phyloP scores from a whole-genome alignment of 2,329 filamentous ascomycete species.

The Fusarium nurragi region DNA sequence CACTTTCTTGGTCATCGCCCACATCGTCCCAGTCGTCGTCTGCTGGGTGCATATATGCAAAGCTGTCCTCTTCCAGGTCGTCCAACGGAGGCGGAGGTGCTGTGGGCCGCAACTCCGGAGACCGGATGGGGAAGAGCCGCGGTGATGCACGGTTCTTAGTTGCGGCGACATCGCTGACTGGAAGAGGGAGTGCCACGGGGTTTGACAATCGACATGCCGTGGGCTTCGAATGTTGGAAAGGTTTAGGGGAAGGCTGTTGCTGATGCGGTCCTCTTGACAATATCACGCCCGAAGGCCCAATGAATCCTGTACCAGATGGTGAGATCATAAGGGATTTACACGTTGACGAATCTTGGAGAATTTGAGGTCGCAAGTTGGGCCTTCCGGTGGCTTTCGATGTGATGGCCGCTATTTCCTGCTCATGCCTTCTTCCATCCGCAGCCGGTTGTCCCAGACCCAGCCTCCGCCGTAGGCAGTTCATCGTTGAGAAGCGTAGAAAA shows the following conservation, averaged over 20 bases:
- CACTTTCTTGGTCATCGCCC: constrained; percentile 58
- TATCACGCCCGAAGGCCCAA: constrained; percentile 11
- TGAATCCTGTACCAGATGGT: constrained; percentile 15
- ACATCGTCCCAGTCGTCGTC: constrained; percentile 56
- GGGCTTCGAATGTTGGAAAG: constrained; percentile 29
- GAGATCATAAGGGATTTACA: constrained; percentile 32
- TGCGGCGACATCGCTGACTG: constrained; percentile 40
- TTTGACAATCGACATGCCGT: constrained; percentile 44
- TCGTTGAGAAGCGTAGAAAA: constrained; percentile 71
- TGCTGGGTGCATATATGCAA: constrained; percentile 59
- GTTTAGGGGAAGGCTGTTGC: constrained; percentile 5
- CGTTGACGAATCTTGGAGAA: constrained; percentile 32
- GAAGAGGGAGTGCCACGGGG: constrained; percentile 45
- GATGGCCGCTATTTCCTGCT: constrained; percentile 37
- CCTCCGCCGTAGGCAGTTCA: constrained; percentile 67
- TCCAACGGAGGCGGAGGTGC: constrained; percentile 40
- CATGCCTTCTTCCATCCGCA: constrained; percentile 46
- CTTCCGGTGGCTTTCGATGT: constrained; percentile 33
- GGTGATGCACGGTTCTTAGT: constrained; percentile 45
- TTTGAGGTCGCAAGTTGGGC: constrained; percentile 38
- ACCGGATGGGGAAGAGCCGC: constrained; percentile 47
- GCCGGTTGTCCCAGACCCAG: constrained; percentile 48
- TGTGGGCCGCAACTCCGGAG: constrained; percentile 48
- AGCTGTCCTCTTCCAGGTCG: constrained; percentile 56
- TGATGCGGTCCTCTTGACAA: constrained; percentile 13